Evolutionary conservation across 1,284 basidiomycete species (phyloP).

Genomic region (Psilocybe mexicana): DNA sequence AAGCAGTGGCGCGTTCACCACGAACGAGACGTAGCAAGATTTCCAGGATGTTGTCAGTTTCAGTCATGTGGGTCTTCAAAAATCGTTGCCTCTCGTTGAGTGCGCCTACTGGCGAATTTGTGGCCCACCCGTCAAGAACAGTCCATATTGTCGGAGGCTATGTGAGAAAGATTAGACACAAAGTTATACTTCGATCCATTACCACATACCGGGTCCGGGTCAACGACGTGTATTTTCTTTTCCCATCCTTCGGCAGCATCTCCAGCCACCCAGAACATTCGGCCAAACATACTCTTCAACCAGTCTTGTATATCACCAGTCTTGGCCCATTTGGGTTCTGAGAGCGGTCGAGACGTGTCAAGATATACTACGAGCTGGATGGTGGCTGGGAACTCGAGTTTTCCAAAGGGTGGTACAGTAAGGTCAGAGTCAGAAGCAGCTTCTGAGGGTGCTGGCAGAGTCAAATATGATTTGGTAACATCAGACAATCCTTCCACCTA

Average conservation of each 20-base stretch:
- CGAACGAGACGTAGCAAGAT: slow-evolving; percentile 88
- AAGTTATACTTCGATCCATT: slow-evolving; percentile 18
- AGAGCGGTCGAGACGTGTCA: slow-evolving; percentile 84
- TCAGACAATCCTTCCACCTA: slow-evolving; percentile 81
- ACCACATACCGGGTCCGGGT: slow-evolving; percentile 85
- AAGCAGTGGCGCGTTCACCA: slow-evolving; percentile 79
- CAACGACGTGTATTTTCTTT: slow-evolving; percentile 87
- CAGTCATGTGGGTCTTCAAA: slow-evolving; percentile 82
- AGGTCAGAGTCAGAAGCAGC: slow-evolving; percentile 44
- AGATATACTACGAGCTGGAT: slow-evolving; percentile 67
- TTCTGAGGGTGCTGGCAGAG: slow-evolving; percentile 52
- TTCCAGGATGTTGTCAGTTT: slow-evolving; percentile 86
- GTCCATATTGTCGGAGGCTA: slow-evolving; percentile 91
- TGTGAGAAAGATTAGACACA: slow-evolving; percentile 9
- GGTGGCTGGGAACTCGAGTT: slow-evolving; percentile 49
- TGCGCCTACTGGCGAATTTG: slow-evolving; percentile 75
- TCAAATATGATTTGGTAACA: slow-evolving; percentile 65
- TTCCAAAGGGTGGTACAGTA: slow-evolving; percentile 70
- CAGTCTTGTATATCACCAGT: slow-evolving; percentile 92
- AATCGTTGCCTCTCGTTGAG: slow-evolving; percentile 83
- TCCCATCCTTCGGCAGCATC: slow-evolving; percentile 84
- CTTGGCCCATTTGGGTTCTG: slow-evolving; percentile 95
- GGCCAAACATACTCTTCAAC: slow-evolving; percentile 85
- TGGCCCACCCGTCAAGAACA: slow-evolving; percentile 86
- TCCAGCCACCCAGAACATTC: slow-evolving; percentile 77